These are phyloP conservation scores for Hemileccinum impolitum DNA, from an alignment of 768 basidiomycete genomes.

Conservation along the genomic window DNA sequence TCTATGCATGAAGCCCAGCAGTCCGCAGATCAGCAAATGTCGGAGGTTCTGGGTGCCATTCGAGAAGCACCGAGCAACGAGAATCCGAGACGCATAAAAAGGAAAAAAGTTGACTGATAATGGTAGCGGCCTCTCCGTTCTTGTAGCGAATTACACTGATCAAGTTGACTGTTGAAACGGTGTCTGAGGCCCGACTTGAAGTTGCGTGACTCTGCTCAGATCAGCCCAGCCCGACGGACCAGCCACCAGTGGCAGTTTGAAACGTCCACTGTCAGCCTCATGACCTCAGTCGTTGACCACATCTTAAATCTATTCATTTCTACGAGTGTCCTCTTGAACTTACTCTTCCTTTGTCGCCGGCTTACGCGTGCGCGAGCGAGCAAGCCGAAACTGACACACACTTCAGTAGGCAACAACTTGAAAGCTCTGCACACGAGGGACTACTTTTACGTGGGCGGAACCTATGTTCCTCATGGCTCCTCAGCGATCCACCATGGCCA, in stretches of 20 bases:
- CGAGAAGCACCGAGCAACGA: slow-evolving; percentile 51
- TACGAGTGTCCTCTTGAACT: slow-evolving; percentile 17
- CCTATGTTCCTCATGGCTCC: slow-evolving; percentile 34
- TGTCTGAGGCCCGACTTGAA: no score
- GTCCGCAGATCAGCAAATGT: slow-evolving; percentile 37
- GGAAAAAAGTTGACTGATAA: slow-evolving; percentile 16
- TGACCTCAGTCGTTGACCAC: slow-evolving; percentile 10
- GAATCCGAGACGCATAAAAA: slow-evolving; percentile 33
- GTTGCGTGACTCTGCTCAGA: no score
- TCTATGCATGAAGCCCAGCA: slow-evolving; percentile 11
- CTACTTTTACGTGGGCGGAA: slow-evolving; percentile 49
- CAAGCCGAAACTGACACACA: not conserved
- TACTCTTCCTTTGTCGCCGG: slow-evolving; percentile 13
- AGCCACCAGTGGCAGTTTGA: no score
- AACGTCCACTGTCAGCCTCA: no score
- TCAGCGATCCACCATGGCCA: slow-evolving; percentile 41
- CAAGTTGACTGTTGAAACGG: no score
- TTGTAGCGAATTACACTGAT: not conserved
- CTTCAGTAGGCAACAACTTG: slow-evolving; percentile 9
- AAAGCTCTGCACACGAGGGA: slow-evolving; percentile 43
- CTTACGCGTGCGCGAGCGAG: not conserved
- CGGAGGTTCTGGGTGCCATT: slow-evolving; percentile 58
- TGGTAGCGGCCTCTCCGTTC: not conserved
- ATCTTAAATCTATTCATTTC: slow-evolving; percentile 2
- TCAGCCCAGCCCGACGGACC: no score